Conservation (phyloP, 169 alveolate genomes). For the Eimeria necatrix region DNA sequence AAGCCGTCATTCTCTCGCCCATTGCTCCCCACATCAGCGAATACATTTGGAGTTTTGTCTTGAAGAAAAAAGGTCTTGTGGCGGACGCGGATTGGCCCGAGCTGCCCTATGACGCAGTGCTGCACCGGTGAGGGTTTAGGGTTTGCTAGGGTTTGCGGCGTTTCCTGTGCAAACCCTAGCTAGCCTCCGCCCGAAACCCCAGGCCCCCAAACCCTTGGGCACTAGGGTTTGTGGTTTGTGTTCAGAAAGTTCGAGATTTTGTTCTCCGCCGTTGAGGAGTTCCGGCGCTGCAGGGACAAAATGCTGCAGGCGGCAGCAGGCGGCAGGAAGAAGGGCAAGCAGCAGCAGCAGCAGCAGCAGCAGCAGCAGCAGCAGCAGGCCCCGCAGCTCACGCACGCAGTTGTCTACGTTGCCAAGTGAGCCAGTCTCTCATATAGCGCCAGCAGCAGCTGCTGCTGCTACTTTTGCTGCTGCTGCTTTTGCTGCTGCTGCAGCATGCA, state of each 20-base stretch:
- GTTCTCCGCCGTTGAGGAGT: constrained; percentile 80
- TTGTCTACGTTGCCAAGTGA: constrained; percentile 68
- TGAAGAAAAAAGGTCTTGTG: constrained; percentile 86
- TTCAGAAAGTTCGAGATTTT: constrained; percentile 73
- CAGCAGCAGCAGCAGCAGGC: neutral
- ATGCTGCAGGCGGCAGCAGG: constrained; percentile 72
- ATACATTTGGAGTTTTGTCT: constrained; percentile 92
- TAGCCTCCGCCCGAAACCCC: neutral
- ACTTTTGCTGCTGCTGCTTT: neutral
- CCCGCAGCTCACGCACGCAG: constrained; percentile 58
- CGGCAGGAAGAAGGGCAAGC: constrained; percentile 69
- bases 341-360: constrained; percentile 8
- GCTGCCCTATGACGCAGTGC: constrained; percentile 85
- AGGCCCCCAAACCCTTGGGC: neutral
- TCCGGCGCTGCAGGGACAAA: constrained; percentile 82
- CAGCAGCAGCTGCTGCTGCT: neutral
- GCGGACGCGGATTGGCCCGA: constrained; percentile 91
- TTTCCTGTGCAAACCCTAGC: neutral
- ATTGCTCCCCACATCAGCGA: constrained; percentile 95
- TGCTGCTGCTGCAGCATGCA: no score
- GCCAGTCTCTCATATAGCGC: neutral
- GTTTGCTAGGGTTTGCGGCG: no score
- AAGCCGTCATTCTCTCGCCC: constrained; percentile 90
- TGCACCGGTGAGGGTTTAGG: constrained; percentile 80
- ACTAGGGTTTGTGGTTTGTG: neutral